Base-by-base conservation (phyloP, 192 early-diverging fungal species). In the Coemansia sp. region DNA sequence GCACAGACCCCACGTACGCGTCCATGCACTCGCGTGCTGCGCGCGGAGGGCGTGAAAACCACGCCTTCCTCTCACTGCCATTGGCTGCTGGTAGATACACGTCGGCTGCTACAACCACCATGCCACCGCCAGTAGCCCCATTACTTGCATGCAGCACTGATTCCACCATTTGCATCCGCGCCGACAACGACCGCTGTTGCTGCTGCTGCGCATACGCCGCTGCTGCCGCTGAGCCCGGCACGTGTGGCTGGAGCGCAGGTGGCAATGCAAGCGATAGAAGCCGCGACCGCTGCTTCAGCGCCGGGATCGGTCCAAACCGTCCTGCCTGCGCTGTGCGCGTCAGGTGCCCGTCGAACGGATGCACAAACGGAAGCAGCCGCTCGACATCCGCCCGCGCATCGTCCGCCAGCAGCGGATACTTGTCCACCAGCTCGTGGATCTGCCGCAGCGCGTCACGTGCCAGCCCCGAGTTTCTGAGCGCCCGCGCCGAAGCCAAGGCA, bases 281-380 rank as follows among this genome's bases (percentile, higher is more conserved):
- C 1, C 28, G 7, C 13, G 61, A 28, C 15, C 52, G 53, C 47
- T 36, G 15, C 56, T 44, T 53, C 17, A 47, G 33, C 64, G 58
- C 50, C 6, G 50, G 50, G 14, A 77, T 67, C 19, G 74, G 74
- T 15, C 74, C 74, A 36, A 77, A 77, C 9, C 61, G 59, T 7
- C 34, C 57, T 11, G 60, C 29, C 55, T 68, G 75, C 8, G 65
- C 19, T 0, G 62, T 58, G 15, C 75, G 68, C 20, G 75, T 78
- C 27, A 68, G 40, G 41, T 78, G 75, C 13, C 75, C 75, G 52
- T 78, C 75, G 36, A 78, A 78, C 34, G 75, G 75, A 45, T 78
- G 75, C 30, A 78, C 69, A 42, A 78, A 67, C 2, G 59, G 55
- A 53, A 57, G 59, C 53, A 78, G 62, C 11, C 44, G 55, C 45